Percentiles rank a stretch among this genome's conserved stretches.
Conservation (phyloP, 2,329 filamentous ascomycete species). For the Apiospora marii region DNA sequence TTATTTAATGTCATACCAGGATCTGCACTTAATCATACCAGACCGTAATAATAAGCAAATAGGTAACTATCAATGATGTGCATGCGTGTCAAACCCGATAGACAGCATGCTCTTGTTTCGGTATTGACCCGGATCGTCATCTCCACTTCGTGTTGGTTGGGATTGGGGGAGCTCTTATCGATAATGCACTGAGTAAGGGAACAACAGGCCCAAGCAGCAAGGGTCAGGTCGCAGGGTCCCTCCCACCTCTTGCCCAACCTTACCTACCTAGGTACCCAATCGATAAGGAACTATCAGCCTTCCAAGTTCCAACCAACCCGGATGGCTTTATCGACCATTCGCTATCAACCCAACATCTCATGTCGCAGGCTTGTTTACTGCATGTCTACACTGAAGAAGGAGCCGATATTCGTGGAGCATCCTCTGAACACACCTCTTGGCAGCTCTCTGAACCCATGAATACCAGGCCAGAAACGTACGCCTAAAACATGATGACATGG, state of each 20-base stretch:
- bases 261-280: too few relatives aligned
- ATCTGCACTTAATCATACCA: not conserved
- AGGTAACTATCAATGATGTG: not conserved
- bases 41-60: not conserved
- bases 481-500: slow-evolving; percentile 25
- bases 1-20: not conserved
- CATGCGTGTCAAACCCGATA: too few relatives aligned
- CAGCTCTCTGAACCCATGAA: not conserved
- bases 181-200: not conserved
- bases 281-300: not conserved
- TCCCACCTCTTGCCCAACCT: not conserved
- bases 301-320: not conserved
- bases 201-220: not conserved
- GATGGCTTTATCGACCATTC: not conserved
- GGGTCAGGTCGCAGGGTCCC: not conserved
- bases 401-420: not conserved
- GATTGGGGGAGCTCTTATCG: not conserved
- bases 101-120: not conserved
- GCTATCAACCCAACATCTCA: not conserved
- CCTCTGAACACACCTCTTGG: not conserved
- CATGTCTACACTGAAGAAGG: not conserved
- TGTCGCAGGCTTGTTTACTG: not conserved
- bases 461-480: slow-evolving; percentile 10
- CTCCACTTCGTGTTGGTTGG: not conserved
- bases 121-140: not conserved